phyloP scores from a whole-genome alignment of 2,329 filamentous ascomycete genomes.

The Paracoccidioides lutzii region DNA sequence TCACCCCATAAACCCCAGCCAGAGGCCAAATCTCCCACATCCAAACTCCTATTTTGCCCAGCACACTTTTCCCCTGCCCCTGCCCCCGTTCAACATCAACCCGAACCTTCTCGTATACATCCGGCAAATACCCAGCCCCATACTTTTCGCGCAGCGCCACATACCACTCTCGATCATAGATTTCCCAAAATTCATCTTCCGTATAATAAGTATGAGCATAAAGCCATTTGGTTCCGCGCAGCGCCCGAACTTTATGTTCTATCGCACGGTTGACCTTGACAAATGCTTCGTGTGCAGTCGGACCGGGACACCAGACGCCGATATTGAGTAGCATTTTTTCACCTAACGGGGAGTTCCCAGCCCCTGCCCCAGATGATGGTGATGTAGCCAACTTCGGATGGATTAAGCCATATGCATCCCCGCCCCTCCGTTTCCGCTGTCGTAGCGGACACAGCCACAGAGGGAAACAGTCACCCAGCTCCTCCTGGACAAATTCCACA shows the following conservation, averaged over 20 bases:
- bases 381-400: not conserved
- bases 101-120: conserved; percentile 26
- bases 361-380: not conserved
- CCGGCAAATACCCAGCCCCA: conserved; percentile 22
- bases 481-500: conserved; percentile 33
- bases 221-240: conserved; percentile 74
- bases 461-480: conserved; percentile 37
- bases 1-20: conserved; percentile 3
- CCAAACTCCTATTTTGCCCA: not conserved
- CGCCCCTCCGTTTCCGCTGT: not conserved
- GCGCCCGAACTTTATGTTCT: conserved; percentile 53
- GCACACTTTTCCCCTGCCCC: not conserved
- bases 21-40: not conserved
- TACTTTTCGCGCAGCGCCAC: conserved; percentile 28
- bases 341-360: not conserved
- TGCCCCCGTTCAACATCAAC: not conserved
- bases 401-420: not conserved
- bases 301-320: conserved; percentile 66
- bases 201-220: conserved; percentile 78
- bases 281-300: conserved; percentile 43
- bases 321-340: conserved; percentile 33
- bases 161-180: conserved; percentile 29
- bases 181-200: conserved; percentile 37
- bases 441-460: conserved; percentile 41
- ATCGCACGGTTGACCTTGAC: conserved; percentile 56